These are phyloP conservation scores for Neurospora sp. DNA, from an alignment of 495 filamentous ascomycete genomes.

Conservation along the genomic window DNA sequence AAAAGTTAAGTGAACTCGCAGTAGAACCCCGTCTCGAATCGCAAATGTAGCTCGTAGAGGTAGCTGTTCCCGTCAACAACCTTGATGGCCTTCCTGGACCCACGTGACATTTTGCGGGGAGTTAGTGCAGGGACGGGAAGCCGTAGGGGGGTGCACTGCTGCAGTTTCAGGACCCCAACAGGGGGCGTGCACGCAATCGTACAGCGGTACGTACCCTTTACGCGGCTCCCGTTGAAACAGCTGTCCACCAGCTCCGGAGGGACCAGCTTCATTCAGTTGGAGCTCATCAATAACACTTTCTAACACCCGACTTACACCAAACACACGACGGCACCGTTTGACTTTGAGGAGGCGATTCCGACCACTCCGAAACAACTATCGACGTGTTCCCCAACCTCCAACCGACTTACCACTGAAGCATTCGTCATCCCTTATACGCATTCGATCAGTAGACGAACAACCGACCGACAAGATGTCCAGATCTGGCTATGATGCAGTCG, in stretches of 20 bases:
- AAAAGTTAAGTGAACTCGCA: neutral
- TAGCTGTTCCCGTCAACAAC: too few relatives aligned
- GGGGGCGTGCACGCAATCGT: neutral
- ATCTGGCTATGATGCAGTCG: conserved; percentile 91
- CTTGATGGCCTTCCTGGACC: neutral
- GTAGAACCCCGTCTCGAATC: neutral
- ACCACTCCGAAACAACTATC: neutral
- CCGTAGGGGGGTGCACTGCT: neutral
- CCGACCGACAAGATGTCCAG: conserved; percentile 52
- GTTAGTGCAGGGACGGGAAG: neutral
- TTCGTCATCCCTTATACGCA: neutral
- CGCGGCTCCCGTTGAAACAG: neutral
- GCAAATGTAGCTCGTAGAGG: neutral
- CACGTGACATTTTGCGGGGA: neutral
- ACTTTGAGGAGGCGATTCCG: neutral
- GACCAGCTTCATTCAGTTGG: neutral
- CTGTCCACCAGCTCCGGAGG: neutral
- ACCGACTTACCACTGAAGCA: neutral
- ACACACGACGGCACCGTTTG: neutral
- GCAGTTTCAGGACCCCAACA: neutral
- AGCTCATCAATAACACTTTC: neutral
- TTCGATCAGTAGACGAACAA: neutral
- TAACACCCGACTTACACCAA: neutral
- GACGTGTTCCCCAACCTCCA: neutral
- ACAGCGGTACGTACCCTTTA: neutral